Evolutionary conservation across 2,329 filamentous ascomycete species (phyloP).

Genomic region (Monosporascus sp.): DNA sequence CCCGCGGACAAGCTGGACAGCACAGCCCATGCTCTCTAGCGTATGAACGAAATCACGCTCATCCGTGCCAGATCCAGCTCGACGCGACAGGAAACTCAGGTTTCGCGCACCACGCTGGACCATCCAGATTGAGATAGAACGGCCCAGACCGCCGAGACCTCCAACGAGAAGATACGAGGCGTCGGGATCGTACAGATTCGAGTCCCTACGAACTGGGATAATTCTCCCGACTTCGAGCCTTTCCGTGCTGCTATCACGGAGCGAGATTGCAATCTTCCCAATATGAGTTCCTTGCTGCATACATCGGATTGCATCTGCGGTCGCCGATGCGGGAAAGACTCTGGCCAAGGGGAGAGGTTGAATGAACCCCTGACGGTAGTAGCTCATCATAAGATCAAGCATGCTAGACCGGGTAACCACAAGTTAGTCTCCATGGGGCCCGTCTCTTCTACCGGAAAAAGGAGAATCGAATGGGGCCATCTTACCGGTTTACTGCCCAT

Average conservation of each 20-base stretch:
- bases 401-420: slow-evolving; percentile 1
- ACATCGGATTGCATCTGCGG: neutral
- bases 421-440: neutral
- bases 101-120: slow-evolving; percentile 27
- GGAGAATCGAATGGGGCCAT: too few relatives aligned
- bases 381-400: neutral
- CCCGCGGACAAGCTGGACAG: slow-evolving; percentile 6
- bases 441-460: too few relatives aligned
- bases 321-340: neutral
- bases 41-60: slow-evolving; percentile 5
- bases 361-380: neutral
- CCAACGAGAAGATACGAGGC: slow-evolving; percentile 31
- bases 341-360: neutral
- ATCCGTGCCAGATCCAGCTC: neutral
- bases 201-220: too few relatives aligned
- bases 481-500: too few relatives aligned
- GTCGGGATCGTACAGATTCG: too few relatives aligned
- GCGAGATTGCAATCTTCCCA: neutral
- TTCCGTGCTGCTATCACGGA: too few relatives aligned
- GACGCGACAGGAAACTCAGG: slow-evolving; percentile 13
- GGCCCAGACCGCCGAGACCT: slow-evolving; percentile 32
- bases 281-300: neutral
- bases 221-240: too few relatives aligned
- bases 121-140: slow-evolving; percentile 28
- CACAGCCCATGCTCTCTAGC: slow-evolving; percentile 11